phyloP scores from a whole-genome alignment of 2,329 filamentous ascomycete genomes.

The Madurella mycetomatis region DNA sequence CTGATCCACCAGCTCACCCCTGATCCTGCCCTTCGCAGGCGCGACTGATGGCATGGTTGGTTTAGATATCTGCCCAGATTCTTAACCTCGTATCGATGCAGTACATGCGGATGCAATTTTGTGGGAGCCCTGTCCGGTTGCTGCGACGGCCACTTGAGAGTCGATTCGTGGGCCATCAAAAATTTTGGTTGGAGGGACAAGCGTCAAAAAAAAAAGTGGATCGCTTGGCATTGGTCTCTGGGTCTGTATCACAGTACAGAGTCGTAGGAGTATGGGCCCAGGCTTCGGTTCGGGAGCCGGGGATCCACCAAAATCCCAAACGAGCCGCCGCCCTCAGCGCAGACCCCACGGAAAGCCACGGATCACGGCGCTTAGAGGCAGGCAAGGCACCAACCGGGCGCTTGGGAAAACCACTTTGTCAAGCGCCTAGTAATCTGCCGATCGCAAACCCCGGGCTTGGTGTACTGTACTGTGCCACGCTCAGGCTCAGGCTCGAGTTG shows the following conservation, averaged over 20 bases:
- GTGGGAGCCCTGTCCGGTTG: too few species aligned
- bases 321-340: neutral
- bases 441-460: too few species aligned
- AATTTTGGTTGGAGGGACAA: constrained; percentile 1
- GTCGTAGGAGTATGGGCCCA: neutral
- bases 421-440: too few species aligned
- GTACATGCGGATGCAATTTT: too few species aligned
- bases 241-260: too few species aligned
- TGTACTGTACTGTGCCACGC: too few species aligned
- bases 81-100: too few species aligned
- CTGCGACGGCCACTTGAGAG: too few species aligned
- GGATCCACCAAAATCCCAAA: constrained; percentile 2
- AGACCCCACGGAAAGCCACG: neutral
- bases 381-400: constrained; percentile 6
- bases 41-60: constrained; percentile 18
- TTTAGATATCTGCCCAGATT: neutral
- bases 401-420: neutral
- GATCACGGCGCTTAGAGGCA: constrained; percentile 12
- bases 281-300: neutral
- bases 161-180: neutral
- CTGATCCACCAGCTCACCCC: neutral
- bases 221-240: neutral
- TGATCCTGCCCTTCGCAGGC: constrained; percentile 1
- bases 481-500: too few species aligned
- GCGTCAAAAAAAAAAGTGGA: neutral